Percentiles rank a stretch among this genome's conserved stretches.
These are phyloP conservation scores for Pythium dissotocum DNA, from an alignment of 352 stramenopile genomes.

Conservation along the genomic window DNA sequence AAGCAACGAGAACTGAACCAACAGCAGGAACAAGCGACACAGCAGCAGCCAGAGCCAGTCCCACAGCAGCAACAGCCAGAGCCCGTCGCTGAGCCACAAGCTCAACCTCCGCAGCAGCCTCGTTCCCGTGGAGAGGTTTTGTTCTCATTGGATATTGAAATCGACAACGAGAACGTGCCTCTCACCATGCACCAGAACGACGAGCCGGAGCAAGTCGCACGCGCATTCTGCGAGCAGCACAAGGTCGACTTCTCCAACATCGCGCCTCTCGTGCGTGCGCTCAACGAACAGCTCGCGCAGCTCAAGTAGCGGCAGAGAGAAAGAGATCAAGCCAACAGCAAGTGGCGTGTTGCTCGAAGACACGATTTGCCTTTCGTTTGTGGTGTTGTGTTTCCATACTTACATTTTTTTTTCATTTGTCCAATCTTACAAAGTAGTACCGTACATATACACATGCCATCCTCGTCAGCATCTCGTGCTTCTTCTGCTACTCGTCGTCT, in stretches of 20 bases:
- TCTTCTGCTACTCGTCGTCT: background rate
- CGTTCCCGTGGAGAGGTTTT: slow-evolving; percentile 37
- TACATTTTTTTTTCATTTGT: background rate
- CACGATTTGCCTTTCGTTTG: background rate
- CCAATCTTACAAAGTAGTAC: slow-evolving; percentile 4
- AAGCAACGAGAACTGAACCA: slow-evolving; percentile 14
- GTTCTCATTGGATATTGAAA: slow-evolving; percentile 75
- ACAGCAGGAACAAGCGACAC: slow-evolving; percentile 25
- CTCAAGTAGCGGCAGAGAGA: slow-evolving; percentile 10
- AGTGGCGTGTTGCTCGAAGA: background rate
- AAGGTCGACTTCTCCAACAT: slow-evolving; percentile 59
- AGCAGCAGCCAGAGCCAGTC: slow-evolving; percentile 9
- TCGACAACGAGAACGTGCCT: slow-evolving; percentile 45
- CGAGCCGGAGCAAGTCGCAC: slow-evolving; percentile 40
- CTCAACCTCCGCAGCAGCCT: slow-evolving; percentile 14
- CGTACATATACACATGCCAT: background rate
- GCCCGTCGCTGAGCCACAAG: background rate
- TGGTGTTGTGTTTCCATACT: background rate
- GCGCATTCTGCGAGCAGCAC: slow-evolving; percentile 60
- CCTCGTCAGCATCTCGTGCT: background rate
- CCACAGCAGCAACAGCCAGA: slow-evolving; percentile 6
- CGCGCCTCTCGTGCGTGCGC: slow-evolving; percentile 53
- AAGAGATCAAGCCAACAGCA: background rate
- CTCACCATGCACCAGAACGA: slow-evolving; percentile 60
- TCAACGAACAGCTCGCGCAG: slow-evolving; percentile 41